phyloP scores from a whole-genome alignment of 2,329 filamentous ascomycete genomes.

The Penicillium sp. region DNA sequence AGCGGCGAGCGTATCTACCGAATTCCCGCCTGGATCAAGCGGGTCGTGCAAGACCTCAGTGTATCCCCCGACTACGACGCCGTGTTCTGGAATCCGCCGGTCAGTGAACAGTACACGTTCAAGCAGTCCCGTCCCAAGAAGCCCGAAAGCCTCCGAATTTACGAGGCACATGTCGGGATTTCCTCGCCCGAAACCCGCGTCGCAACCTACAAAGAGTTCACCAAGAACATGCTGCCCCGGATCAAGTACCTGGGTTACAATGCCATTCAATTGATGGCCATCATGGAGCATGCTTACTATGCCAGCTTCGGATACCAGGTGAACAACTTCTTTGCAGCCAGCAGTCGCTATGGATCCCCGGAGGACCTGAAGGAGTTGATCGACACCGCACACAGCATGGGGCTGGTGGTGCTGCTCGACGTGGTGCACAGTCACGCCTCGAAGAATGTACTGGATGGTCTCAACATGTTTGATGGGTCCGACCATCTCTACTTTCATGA shows the following conservation, averaged over 20 bases:
- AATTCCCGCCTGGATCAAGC: slow-evolving; percentile 93
- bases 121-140: slow-evolving; percentile 77
- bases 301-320: slow-evolving; percentile 98
- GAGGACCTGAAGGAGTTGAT: slow-evolving; percentile 96
- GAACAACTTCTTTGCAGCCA: slow-evolving; percentile 97
- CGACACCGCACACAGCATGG: slow-evolving; percentile 87
- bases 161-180: slow-evolving; percentile 98
- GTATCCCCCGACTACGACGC: slow-evolving; percentile 93
- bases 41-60: slow-evolving; percentile 85
- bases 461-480: slow-evolving; percentile 93
- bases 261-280: slow-evolving; percentile 94
- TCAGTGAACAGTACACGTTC: slow-evolving; percentile 70
- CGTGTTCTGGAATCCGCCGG: slow-evolving; percentile 91
- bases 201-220: slow-evolving; percentile 96
- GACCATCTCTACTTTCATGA: slow-evolving; percentile 95
- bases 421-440: slow-evolving; percentile 97
- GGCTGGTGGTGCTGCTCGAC: slow-evolving; percentile 84
- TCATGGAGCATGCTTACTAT: slow-evolving; percentile 99
- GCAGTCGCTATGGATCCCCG: slow-evolving; percentile 86
- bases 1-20: slow-evolving; percentile 77
- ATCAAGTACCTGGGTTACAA: slow-evolving; percentile 93
- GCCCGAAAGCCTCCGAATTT: slow-evolving; percentile 80
- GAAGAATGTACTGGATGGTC: slow-evolving; percentile 90
- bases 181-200: slow-evolving; percentile 85
- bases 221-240: slow-evolving; percentile 79